Percentiles rank a stretch among this genome's conserved stretches.
These are phyloP conservation scores for Verticillium albo-atrum DNA, from an alignment of 2,329 filamentous ascomycete species.

Conservation along the genomic window DNA sequence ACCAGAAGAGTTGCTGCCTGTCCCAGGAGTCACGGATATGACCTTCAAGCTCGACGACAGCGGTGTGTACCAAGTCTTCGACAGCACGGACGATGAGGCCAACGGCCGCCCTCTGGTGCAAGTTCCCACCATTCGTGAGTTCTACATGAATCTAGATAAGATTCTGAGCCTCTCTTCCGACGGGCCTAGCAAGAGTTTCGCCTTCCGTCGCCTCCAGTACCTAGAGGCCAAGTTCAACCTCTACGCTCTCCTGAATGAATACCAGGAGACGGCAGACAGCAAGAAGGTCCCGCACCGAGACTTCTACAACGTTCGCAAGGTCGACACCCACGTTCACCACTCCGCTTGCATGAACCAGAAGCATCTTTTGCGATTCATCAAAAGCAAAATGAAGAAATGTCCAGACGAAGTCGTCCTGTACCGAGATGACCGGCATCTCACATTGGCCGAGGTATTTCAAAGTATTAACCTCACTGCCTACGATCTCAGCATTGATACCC, in stretches of 20 bases:
- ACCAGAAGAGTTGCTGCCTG: conserved; percentile 69
- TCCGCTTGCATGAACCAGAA: conserved; percentile 99
- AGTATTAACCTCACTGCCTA: conserved; percentile 97
- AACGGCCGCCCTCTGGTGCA: conserved; percentile 66
- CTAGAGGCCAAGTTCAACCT: conserved; percentile 96
- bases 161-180: conserved; percentile 89
- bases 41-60: conserved; percentile 74
- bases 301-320: conserved; percentile 98
- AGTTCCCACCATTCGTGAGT: conserved; percentile 91
- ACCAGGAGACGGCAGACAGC: conserved; percentile 95
- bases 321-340: conserved; percentile 98
- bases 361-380: conserved; percentile 95
- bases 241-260: conserved; percentile 89
- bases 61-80: conserved; percentile 90
- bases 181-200: conserved; percentile 94
- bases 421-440: conserved; percentile 88
- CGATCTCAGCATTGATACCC: conserved; percentile 93
- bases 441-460: conserved; percentile 88
- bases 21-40: conserved; percentile 68
- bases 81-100: conserved; percentile 58
- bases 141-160: conserved; percentile 89
- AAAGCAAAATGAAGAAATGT: conserved; percentile 99
- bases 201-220: conserved; percentile 90
- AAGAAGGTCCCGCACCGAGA: conserved; percentile 97
- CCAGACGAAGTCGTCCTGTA: conserved; percentile 91